These are phyloP conservation scores for Ammopiptanthus mongolicus DNA, from an alignment of 306 rosid genomes.

Conservation along the genomic window DNA sequence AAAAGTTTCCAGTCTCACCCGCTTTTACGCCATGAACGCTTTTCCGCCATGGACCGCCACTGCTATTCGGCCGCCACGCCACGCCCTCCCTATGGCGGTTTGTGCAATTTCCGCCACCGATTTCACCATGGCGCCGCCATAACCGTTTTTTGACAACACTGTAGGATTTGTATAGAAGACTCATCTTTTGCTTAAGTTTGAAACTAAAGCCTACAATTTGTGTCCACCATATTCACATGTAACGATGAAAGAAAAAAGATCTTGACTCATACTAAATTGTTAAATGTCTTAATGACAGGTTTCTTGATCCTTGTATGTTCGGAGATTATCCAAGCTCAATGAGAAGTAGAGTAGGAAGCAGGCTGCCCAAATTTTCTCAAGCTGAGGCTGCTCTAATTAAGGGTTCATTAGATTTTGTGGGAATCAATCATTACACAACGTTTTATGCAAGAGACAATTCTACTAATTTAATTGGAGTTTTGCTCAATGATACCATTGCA, in stretches of 20 bases:
- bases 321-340: constrained; percentile 92
- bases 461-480: constrained; percentile 19
- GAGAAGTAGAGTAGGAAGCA: constrained; percentile 61
- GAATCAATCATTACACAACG: constrained; percentile 93
- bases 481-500: constrained; percentile 45
- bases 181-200: not conserved
- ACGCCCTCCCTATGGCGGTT: too few species aligned
- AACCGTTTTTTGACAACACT: too few species aligned
- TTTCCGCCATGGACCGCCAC: too few species aligned
- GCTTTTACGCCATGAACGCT: too few species aligned
- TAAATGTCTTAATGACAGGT: constrained; percentile 43
- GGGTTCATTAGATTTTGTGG: constrained; percentile 88
- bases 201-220: not conserved
- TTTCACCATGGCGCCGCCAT: too few species aligned
- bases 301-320: constrained; percentile 76
- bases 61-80: too few species aligned
- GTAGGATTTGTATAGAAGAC: not conserved
- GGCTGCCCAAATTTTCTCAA: constrained; percentile 66
- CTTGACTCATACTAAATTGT: not conserved
- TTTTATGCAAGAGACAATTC: constrained; percentile 47
- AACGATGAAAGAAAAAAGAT: too few species aligned
- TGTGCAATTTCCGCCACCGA: too few species aligned
- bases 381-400: constrained; percentile 53
- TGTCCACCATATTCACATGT: too few species aligned
- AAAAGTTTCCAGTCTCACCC: too few species aligned